Conservation (phyloP, 192 early-diverging fungal genomes). For the Coemansia sp. region DNA sequence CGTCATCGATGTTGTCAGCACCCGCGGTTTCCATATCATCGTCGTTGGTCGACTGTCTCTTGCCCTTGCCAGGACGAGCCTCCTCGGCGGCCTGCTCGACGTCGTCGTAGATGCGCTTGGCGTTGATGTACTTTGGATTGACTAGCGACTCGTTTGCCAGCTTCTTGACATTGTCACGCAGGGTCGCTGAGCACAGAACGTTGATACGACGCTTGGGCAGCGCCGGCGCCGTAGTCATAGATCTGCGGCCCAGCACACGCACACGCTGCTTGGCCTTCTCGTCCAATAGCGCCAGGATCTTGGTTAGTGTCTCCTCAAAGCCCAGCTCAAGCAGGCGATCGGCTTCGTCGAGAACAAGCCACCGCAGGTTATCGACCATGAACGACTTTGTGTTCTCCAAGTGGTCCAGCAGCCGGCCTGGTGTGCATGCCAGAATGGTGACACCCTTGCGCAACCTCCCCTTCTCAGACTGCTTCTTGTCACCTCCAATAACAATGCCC, state of each 20-base stretch:
- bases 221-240: constrained; percentile 37
- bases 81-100: constrained; percentile 43
- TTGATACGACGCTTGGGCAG: constrained; percentile 74
- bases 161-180: constrained; percentile 79
- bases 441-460: constrained; percentile 83
- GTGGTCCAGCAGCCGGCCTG: constrained; percentile 92
- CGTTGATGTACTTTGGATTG: constrained; percentile 81
- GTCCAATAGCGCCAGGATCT: constrained; percentile 69
- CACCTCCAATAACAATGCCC: constrained; percentile 81
- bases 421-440: constrained; percentile 90
- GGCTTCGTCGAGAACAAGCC: constrained; percentile 98
- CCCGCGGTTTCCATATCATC: constrained; percentile 45
- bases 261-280: constrained; percentile 33
- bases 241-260: constrained; percentile 17
- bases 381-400: constrained; percentile 86
- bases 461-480: constrained; percentile 82
- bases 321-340: constrained; percentile 96
- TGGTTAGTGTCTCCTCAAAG: constrained; percentile 77
- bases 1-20: constrained; percentile 6
- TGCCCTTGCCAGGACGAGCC: constrained; percentile 24
- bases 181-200: constrained; percentile 90
- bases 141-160: constrained; percentile 79
- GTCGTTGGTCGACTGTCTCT: constrained; percentile 34
- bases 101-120: constrained; percentile 50
- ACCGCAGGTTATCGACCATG: constrained; percentile 79